Evolutionary conservation across 179 eudicot genomes (phyloP), one percentile per base, ranked within the genome.

Genomic region (Dionaea muscipula): DNA sequence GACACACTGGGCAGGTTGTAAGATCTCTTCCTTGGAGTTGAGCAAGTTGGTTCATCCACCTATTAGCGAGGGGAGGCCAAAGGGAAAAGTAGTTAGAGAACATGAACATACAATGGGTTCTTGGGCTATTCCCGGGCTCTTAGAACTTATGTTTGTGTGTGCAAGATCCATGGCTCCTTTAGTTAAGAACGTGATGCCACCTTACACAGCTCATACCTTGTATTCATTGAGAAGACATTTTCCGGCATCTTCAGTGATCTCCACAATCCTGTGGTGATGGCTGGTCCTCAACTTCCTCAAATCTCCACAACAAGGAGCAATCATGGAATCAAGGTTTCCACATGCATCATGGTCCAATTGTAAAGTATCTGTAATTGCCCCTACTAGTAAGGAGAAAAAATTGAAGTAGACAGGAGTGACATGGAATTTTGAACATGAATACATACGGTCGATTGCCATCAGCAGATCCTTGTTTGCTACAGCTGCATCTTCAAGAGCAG

Each of bases 21-120:
- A 17, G 79, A 51, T 64, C 95, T 81, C 70, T 77, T 88, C 65
- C 65, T 85, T 24, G 96, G 99, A 19, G 99, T 88, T n/a, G 95
- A 88, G 63, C 96, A 88, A 38, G 94, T 82, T 55, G 99, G 90
- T 71, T 93, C 81, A 78, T 93, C 99, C 73, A 88, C 95, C 99
- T 93, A 73, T 53, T 41, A 47, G 45, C 8, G 14, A 12, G 27
- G 21, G 0, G 15, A 56, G 73, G 62, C 7, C 40, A 57, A 11
- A 33, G 55, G 22, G 1, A 50, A 6, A 31, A 31, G 0, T 4
- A 31, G 35, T 31, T 6, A 4, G 10, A 31, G 5, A 31, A 6
- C 10, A 4, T 31, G 8, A 31, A 6, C 10, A 6, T 31, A 31
- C 35, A n/a, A n/a, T n/a, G n/a, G n/a, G n/a, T n/a, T n/a, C n/a